These are phyloP conservation scores for Pyropia haitanensis DNA, from an alignment of 23 red algal species.

Conservation along the genomic window DNA sequence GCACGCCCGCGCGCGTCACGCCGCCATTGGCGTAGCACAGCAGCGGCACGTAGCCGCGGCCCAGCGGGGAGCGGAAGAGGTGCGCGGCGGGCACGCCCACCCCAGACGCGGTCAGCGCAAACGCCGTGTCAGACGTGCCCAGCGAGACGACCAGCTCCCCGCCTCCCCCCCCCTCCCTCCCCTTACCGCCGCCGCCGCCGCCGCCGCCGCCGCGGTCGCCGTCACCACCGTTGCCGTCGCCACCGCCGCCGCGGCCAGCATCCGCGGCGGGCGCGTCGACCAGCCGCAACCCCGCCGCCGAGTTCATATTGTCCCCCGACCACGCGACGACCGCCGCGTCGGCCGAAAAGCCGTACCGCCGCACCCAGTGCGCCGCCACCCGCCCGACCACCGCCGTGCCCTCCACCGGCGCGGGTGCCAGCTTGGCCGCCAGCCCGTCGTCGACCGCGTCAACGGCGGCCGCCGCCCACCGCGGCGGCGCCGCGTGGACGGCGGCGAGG, in stretches of 20 bases:
- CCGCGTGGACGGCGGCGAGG: constrained; percentile 9
- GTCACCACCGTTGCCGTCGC: too few relatives aligned
- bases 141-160: constrained; percentile 40
- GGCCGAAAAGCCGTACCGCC: constrained; percentile 25
- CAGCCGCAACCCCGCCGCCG: constrained; percentile 25
- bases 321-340: constrained; percentile 8
- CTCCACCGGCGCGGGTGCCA: constrained; percentile 17
- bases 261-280: too few relatives aligned
- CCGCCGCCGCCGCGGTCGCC: too few relatives aligned
- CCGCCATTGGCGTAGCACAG: constrained; percentile 36
- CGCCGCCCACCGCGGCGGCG: constrained; percentile 15
- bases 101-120: constrained; percentile 7
- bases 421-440: constrained; percentile 3
- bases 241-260: too few relatives aligned
- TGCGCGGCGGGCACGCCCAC: constrained; percentile 4
- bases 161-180: not conserved
- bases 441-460: not conserved
- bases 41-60: constrained; percentile 27
- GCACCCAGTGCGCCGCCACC: constrained; percentile 7
- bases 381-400: not conserved
- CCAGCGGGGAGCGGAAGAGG: constrained; percentile 31
- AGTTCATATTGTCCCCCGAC: constrained; percentile 46
- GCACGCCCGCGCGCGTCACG: constrained; percentile 24
- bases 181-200: too few relatives aligned
- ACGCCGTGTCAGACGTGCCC: constrained; percentile 50